Evolutionary conservation across 2,329 filamentous ascomycete genomes (phyloP), one percentile per base, ranked within the genome.

Genomic region (Pyrenophora seminiperda): DNA sequence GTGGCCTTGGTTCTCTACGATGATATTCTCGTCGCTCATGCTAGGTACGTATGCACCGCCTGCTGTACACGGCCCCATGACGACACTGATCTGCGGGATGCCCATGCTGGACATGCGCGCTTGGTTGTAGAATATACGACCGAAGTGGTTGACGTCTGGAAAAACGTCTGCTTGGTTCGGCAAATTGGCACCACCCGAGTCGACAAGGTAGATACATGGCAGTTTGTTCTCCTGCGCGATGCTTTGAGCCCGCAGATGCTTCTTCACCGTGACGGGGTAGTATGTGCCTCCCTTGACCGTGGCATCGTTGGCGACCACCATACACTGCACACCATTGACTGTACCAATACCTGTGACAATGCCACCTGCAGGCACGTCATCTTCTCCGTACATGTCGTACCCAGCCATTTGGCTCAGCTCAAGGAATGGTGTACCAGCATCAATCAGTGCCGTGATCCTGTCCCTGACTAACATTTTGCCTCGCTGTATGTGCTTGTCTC

Each of bases 221-320:
- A 88, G 73, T 17, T 70, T 87, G 73, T 97, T 97, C 72, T 97
- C 90, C 59, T 90, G 84, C 0, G 93, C 93, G 57, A 97, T 89
- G 20, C 89, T 86, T 74, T 99, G 94, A 4, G 93, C 93, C 55
- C 93, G 85, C 13, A 97, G 79, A 73, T 97, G 94, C 80, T 99
- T 99, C 79, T 97, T 97, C 51, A 97, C 90, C 0, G 93, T 99
- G 63, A 97, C 91, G 1, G 93, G 93, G 70, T 93, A 97, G 76
- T 99, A 99, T 1, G 93, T 96, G 18, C 93, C 93, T 43, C 93
- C 93, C 77, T 97, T 99, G 67, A 97, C 93, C 52, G 93, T 97
- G 77, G 90, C 95, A 72, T 97, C 93, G 71, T 97, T 97, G 50
- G 91, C 92, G 41, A 97, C 89, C 63, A 97, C 89, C 77, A 97